A percentile compares a stretch with the other conserved stretches of the same genome.
Evolutionary conservation across 2,329 filamentous ascomycete genomes (phyloP).

Genomic region (Penicillium psychrosexuale): DNA sequence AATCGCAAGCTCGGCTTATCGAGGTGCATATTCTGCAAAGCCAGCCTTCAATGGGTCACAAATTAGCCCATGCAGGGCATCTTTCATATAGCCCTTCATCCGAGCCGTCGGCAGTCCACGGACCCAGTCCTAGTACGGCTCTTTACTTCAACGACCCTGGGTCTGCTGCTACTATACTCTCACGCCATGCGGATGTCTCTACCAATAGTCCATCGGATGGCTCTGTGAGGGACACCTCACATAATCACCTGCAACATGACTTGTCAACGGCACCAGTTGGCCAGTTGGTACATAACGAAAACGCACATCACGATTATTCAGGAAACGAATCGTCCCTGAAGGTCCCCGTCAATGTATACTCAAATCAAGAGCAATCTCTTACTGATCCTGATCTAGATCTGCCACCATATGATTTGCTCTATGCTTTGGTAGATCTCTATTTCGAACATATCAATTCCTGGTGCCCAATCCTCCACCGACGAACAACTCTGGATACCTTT

Average conservation of each 20-base stretch:
- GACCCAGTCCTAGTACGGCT: conserved; percentile 56
- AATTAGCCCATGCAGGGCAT: conserved; percentile 25
- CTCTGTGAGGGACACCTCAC: conserved; percentile 28
- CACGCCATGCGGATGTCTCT: conserved; percentile 47
- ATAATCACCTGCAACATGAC: conserved; percentile 23
- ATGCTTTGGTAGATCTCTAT: conserved; percentile 70
- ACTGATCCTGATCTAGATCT: conserved; percentile 61
- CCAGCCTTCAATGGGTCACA: conserved; percentile 30
- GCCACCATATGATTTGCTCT: conserved; percentile 71
- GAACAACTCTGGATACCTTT: conserved; percentile 74
- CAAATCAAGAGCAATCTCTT: conserved; percentile 48
- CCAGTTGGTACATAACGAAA: conserved; percentile 25
- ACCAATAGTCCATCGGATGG: conserved; percentile 37
- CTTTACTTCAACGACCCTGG: conserved; percentile 62
- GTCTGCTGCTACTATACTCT: conserved; percentile 44
- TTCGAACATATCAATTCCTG: conserved; percentile 79
- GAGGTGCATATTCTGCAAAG: conserved; percentile 52
- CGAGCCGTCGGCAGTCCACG: conserved; percentile 51
- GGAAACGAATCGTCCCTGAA: conserved; percentile 52
- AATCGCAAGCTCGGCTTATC: conserved; percentile 64
- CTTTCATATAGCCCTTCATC: conserved; percentile 47
- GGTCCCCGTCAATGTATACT: conserved; percentile 57
- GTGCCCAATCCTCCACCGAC: conserved; percentile 87
- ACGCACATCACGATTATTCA: conserved; percentile 39
- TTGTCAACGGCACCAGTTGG: conserved; percentile 18